These are phyloP conservation scores for Picea mariana DNA, from an alignment of 83 land plant genomes.

Conservation along the genomic window DNA sequence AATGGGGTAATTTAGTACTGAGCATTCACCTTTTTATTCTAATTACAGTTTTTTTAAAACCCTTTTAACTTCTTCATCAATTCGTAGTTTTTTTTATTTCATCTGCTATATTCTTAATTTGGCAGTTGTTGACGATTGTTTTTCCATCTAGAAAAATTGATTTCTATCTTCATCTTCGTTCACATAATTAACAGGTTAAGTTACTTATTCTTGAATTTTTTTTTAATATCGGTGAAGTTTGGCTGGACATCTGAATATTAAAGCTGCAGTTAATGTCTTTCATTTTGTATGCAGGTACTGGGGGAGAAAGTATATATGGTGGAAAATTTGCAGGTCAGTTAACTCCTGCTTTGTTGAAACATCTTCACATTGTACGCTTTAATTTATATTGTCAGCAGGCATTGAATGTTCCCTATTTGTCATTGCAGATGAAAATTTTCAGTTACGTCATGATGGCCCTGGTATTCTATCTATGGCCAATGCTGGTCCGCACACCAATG, in stretches of 20 bases:
- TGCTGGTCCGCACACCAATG: conserved; percentile 80
- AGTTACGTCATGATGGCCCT: conserved; percentile 65
- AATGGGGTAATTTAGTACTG: too few relatives aligned
- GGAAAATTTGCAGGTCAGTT: conserved; percentile 83
- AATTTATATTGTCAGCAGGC: not conserved
- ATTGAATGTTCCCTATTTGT: not conserved
- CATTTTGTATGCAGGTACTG: conserved; percentile 64
- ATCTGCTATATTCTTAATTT: not conserved
- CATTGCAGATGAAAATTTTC: conserved; percentile 82
- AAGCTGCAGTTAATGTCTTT: not conserved
- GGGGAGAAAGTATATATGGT: conserved; percentile 95
- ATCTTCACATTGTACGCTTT: conserved; percentile 1
- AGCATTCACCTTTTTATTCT: too few relatives aligned
- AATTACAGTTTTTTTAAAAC: too few relatives aligned
- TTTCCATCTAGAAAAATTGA: too few relatives aligned
- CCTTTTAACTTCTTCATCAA: too few relatives aligned
- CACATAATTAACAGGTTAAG: too few relatives aligned
- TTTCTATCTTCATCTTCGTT: too few relatives aligned
- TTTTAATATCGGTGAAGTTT: not conserved
- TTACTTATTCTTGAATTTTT: too few relatives aligned
- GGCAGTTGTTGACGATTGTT: not conserved
- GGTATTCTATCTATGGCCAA: conserved; percentile 95
- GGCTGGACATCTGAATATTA: not conserved
- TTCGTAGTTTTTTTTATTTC: too few relatives aligned
- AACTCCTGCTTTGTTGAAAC: not conserved